phyloP scores from a whole-genome alignment of 495 filamentous ascomycete genomes.

The Parathielavia hyrcaniae region DNA sequence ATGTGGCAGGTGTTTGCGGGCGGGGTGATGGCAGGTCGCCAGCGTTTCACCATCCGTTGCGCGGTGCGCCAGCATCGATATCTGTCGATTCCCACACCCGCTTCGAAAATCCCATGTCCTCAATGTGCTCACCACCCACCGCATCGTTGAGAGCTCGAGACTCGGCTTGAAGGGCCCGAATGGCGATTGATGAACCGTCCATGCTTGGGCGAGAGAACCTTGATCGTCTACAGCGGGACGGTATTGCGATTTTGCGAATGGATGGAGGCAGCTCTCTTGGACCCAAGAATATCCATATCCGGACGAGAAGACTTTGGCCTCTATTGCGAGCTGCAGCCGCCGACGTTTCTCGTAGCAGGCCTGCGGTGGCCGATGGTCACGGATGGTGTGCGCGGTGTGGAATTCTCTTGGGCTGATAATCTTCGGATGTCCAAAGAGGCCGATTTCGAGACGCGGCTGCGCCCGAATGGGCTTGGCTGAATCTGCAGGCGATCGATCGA shows the following conservation, averaged over 20 bases:
- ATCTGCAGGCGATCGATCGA: slow-evolving; percentile 13
- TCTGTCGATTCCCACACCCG: not conserved
- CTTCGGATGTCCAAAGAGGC: slow-evolving; percentile 11
- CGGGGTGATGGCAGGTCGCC: not conserved
- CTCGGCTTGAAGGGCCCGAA: not conserved
- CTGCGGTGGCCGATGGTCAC: slow-evolving; percentile 5
- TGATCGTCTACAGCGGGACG: not conserved
- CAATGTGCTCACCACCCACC: not conserved
- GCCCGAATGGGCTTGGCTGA: not conserved
- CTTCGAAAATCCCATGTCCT: slow-evolving; percentile 6
- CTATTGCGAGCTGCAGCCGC: not conserved
- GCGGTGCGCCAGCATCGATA: not conserved
- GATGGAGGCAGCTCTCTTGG: not conserved
- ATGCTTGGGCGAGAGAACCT: slow-evolving; percentile 6
- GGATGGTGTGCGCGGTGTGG: not conserved
- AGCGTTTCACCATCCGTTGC: not conserved
- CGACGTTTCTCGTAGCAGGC: not conserved
- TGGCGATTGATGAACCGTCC: not conserved
- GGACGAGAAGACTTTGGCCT: not conserved
- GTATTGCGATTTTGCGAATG: not conserved
- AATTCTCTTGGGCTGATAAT: slow-evolving; percentile 2
- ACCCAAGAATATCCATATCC: not conserved
- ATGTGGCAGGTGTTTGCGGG: not conserved
- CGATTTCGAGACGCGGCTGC: not conserved
- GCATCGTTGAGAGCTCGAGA: not conserved